A percentile compares a stretch with the other conserved stretches of the same genome.
Evolutionary conservation across 164 flowering plant genomes (phyloP).

Genomic region (Dillenia turbinata): DNA sequence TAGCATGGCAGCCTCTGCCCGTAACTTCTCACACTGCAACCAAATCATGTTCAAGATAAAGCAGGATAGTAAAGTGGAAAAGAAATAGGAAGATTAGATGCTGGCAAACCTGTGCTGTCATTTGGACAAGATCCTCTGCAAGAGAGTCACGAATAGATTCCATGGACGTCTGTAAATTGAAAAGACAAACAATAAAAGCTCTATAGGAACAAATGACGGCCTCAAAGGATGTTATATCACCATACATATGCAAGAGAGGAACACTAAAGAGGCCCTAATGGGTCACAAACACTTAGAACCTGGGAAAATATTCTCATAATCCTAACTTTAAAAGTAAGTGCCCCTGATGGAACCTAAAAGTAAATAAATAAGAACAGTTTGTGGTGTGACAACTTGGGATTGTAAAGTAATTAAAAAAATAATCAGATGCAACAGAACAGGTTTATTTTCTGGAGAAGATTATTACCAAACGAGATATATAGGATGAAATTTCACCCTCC

Average conservation of each 20-base stretch:
- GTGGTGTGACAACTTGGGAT: too few relatives aligned
- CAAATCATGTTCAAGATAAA: not conserved
- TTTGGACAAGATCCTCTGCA: conserved; percentile 91
- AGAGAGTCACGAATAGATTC: conserved; percentile 97
- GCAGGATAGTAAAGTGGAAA: not conserved
- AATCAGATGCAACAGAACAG: too few relatives aligned
- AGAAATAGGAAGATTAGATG: not conserved
- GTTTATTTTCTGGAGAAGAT: not conserved
- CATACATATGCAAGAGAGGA: not conserved
- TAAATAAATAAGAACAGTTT: too few relatives aligned
- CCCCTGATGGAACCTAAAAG: too few relatives aligned
- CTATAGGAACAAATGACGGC: not conserved
- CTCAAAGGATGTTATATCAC: not conserved
- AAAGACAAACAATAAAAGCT: too few relatives aligned
- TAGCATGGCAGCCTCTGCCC: conserved; percentile 57
- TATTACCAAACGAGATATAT: conserved; percentile 91
- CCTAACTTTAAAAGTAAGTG: too few relatives aligned
- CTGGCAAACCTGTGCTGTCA: conserved; percentile 78
- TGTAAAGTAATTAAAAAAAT: too few relatives aligned
- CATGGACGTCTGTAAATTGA: conserved; percentile 62
- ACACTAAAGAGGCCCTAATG: too few relatives aligned
- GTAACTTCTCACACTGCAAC: conserved; percentile 83
- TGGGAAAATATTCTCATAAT: too few relatives aligned
- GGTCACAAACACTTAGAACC: too few relatives aligned
- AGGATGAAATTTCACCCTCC: conserved; percentile 97